These are phyloP conservation scores for Waltiozyma solani DNA, from an alignment of 1,139 yeast genomes.

Conservation along the genomic window DNA sequence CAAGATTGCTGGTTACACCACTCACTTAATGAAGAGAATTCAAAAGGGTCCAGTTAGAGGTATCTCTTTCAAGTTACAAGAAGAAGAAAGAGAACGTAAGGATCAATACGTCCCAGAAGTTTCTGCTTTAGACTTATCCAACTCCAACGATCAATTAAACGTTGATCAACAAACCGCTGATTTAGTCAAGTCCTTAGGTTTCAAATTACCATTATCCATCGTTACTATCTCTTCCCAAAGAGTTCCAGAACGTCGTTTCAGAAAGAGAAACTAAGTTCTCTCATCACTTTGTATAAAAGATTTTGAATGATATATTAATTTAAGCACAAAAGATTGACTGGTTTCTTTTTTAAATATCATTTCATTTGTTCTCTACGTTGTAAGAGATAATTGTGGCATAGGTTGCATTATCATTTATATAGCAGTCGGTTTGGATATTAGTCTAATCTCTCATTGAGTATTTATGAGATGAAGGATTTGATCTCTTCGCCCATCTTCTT, in stretches of 20 bases:
- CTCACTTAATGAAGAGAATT: slow-evolving; percentile 99
- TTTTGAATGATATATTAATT: slow-evolving; percentile 1
- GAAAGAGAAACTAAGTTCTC: slow-evolving; percentile 71
- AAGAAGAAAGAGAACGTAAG: slow-evolving; percentile 99
- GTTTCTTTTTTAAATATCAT: too few relatives aligned
- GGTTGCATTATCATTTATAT: too few relatives aligned
- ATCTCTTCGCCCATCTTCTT: slow-evolving; percentile 31
- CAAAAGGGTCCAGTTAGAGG: slow-evolving; percentile 99
- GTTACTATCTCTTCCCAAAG: slow-evolving; percentile 90
- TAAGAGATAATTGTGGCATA: too few relatives aligned
- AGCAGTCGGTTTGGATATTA: too few relatives aligned
- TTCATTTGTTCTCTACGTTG: too few relatives aligned
- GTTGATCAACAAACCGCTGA: slow-evolving; percentile 98
- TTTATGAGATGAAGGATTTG: slow-evolving; percentile 21
- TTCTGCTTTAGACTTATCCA: slow-evolving; percentile 97
- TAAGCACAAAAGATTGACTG: neutral
- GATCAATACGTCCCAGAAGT: slow-evolving; percentile 99
- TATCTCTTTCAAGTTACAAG: slow-evolving; percentile 99
- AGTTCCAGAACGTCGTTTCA: slow-evolving; percentile 87
- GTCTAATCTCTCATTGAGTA: too few relatives aligned
- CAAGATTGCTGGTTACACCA: slow-evolving; percentile 99
- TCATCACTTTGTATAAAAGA: slow-evolving; percentile 16
- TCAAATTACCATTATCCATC: slow-evolving; percentile 89
- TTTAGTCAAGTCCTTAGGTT: slow-evolving; percentile 92
- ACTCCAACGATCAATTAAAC: slow-evolving; percentile 93